A percentile compares a stretch with the other conserved stretches of the same genome.
Evolutionary conservation across 352 stramenopile species (phyloP).

Genomic region (Phytophthora sp.): DNA sequence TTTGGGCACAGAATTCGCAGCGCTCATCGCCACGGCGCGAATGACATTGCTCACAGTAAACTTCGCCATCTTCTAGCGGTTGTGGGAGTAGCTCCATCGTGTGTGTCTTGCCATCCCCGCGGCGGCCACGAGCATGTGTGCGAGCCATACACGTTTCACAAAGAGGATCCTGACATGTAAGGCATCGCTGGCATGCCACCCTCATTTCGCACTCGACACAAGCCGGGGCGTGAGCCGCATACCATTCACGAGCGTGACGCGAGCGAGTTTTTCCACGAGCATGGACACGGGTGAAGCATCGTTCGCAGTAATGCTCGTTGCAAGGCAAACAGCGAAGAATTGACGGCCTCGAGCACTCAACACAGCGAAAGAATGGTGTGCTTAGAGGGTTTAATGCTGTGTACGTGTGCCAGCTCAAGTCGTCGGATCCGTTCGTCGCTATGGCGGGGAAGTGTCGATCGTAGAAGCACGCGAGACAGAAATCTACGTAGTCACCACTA

Average conservation of each 20-base stretch:
- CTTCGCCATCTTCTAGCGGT: constrained; percentile 38
- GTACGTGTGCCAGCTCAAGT: constrained; percentile 67
- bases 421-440: constrained; percentile 22
- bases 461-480: constrained; percentile 79
- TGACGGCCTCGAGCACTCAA: constrained; percentile 76
- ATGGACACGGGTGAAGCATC: constrained; percentile 79
- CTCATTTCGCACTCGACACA: constrained; percentile 81
- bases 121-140: constrained; percentile 59
- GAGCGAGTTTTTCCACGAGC: constrained; percentile 60
- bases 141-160: constrained; percentile 69
- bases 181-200: constrained; percentile 67
- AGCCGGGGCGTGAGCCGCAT: constrained; percentile 51
- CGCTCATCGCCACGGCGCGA: constrained; percentile 54
- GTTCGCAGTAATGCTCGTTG: constrained; percentile 82
- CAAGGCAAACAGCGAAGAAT: constrained; percentile 68
- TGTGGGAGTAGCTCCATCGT: constrained; percentile 58
- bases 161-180: constrained; percentile 71
- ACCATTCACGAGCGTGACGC: constrained; percentile 63
- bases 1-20: constrained; percentile 59
- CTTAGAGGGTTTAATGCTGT: constrained; percentile 44
- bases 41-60: constrained; percentile 70
- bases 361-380: constrained; percentile 58
- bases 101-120: constrained; percentile 41
- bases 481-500: constrained; percentile 72
- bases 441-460: constrained; percentile 48